phyloP scores from a whole-genome alignment of 768 basidiomycete genomes.

The Phylloporus sp. region DNA sequence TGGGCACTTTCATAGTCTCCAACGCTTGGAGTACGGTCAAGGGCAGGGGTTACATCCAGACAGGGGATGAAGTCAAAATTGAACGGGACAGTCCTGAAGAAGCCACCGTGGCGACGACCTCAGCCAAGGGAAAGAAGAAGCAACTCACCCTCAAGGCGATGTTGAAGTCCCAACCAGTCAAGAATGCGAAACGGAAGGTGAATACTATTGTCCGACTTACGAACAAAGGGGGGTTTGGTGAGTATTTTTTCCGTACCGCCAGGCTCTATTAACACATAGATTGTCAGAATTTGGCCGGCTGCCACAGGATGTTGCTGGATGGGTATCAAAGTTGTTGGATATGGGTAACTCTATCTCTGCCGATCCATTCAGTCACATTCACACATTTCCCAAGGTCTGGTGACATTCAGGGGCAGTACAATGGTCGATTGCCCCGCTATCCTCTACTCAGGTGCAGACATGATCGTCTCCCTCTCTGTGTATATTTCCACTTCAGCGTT shows the following conservation, averaged over 20 bases:
- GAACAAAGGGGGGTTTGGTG: conserved; percentile 63
- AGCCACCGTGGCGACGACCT: conserved; percentile 19
- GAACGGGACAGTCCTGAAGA: conserved; percentile 49
- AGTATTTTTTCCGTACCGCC: conserved; percentile 7
- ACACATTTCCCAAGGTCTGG: conserved; percentile 41
- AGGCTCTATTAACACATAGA: not conserved
- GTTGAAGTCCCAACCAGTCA: conserved; percentile 53
- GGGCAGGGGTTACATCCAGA: conserved; percentile 64
- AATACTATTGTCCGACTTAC: conserved; percentile 65
- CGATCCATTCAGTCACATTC: conserved; percentile 2
- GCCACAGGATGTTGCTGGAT: conserved; percentile 61
- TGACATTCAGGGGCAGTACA: conserved; percentile 61
- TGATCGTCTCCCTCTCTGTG: conserved; percentile 72
- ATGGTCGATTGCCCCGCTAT: conserved; percentile 74
- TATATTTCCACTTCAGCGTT: conserved; percentile 71
- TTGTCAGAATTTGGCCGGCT: conserved; percentile 70
- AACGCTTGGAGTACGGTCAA: conserved; percentile 79
- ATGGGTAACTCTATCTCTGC: conserved; percentile 38
- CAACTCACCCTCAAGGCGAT: conserved; percentile 63
- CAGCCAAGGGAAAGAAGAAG: conserved; percentile 43
- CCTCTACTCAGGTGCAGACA: conserved; percentile 67
- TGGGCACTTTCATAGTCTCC: conserved; percentile 64
- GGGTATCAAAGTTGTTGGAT: conserved; percentile 73
- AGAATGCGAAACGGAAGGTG: conserved; percentile 44
- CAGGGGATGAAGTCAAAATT: conserved; percentile 55